A percentile compares a stretch with the other conserved stretches of the same genome.
phyloP scores from a whole-genome alignment of 2,329 filamentous ascomycete species.

The Raffaelea deltoideospora region DNA sequence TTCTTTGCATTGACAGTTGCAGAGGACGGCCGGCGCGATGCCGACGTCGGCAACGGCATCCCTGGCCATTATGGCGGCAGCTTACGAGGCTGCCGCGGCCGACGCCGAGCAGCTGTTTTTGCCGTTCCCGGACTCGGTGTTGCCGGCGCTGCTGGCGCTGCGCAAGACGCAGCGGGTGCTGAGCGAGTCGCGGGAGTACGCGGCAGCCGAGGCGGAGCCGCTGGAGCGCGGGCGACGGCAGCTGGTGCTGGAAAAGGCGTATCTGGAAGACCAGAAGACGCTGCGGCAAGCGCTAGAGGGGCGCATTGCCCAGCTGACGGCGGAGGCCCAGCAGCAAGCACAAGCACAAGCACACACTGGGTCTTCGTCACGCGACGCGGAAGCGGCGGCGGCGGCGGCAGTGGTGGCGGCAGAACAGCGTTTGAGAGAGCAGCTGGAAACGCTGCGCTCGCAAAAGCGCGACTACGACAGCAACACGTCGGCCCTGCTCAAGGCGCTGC shows the following conservation, averaged over 20 bases:
- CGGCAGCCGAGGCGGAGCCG: slow-evolving; percentile 26
- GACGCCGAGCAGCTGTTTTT: slow-evolving; percentile 47
- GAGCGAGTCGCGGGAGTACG: slow-evolving; percentile 45
- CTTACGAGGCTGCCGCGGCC: slow-evolving; percentile 50
- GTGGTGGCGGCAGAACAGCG: slow-evolving; percentile 46
- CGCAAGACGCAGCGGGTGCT: slow-evolving; percentile 51
- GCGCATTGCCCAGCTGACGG: slow-evolving; percentile 44
- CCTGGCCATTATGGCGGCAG: slow-evolving; percentile 40
- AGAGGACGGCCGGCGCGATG: slow-evolving; percentile 1
- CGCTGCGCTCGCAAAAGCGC: slow-evolving; percentile 43
- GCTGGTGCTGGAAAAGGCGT: slow-evolving; percentile 34
- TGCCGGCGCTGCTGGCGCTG: slow-evolving; percentile 58
- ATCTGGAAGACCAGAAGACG: slow-evolving; percentile 37
- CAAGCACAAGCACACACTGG: no score
- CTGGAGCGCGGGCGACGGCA: slow-evolving; percentile 28
- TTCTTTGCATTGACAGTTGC: no score
- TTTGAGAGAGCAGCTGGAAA: slow-evolving; percentile 44
- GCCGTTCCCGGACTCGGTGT: slow-evolving; percentile 48
- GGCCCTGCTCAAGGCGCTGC: slow-evolving; percentile 46
- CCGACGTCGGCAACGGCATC: slow-evolving; percentile 16
- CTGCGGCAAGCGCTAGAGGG: slow-evolving; percentile 37
- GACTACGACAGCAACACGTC: slow-evolving; percentile 46
- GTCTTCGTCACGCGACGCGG: no score
- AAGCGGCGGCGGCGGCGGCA: background rate
- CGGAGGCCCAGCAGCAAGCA: slow-evolving; percentile 38